Evolutionary conservation across 2,329 filamentous ascomycete species (phyloP), one percentile per base, ranked within the genome.

Genomic region (Penicillium janthinellum): DNA sequence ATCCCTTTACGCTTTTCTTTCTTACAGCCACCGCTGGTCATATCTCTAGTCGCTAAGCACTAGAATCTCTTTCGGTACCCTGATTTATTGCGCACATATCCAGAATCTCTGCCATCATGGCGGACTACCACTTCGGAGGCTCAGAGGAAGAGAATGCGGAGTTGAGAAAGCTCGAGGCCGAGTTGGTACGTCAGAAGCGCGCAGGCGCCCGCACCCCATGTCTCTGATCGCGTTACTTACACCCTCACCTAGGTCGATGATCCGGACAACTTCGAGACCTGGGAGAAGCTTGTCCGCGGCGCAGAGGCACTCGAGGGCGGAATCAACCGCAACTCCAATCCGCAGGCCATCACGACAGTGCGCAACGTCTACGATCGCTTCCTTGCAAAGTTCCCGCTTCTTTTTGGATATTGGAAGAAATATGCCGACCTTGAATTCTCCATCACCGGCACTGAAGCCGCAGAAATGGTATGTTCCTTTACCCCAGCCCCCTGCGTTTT

Each of bases 401-500:
- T 98, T 41, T 99, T 98, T 71, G 95, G 94, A 54, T 99, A 98
- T 81, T 99, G 95, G 95, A 98, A 98, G 82, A 98, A 97, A 76
- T 99, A 98, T 83, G 95, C 95, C 72, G 94, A 98, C 71, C 84
- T 96, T 64, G 95, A 99, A 73, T 99, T 99, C 79, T 92, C 92
- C 53, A 96, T 99, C 66, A 92, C 92, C 4, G 95, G 95, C 17
- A 96, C 95, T 5, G 95, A 99, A 81, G 94, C 94, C 45, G 95
- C 95, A 56, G 95, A 98, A 77, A 96, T 97, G 90, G 92, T 96
- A 77, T 71, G 84, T 57, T 55, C 56, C 17, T 15, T 44, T 22
- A 39, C 50, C 47, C 38, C 42, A 44, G 51, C 66, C 60, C 39
- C 37, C 35, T 4, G 17, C 49, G 6, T 39, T 38, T 28, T 39